Conservation (phyloP, 257 asterid species). For the Scutellaria baicalensis region DNA sequence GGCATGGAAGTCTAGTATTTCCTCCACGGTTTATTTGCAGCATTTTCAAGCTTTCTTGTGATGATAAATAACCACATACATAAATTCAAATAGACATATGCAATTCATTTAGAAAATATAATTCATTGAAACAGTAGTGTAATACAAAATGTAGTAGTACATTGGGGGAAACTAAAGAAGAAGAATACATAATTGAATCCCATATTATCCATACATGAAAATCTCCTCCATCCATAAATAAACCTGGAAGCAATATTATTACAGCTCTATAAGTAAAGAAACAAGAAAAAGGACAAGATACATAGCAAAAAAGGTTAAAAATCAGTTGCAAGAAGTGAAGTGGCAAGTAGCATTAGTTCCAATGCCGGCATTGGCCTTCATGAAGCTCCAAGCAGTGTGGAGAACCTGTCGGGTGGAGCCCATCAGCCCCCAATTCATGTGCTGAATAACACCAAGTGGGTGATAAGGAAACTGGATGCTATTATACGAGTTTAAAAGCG, state of each 20-base stretch:
- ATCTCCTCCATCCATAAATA: constrained; percentile 6
- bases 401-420: constrained; percentile 61
- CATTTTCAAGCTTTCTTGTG: too few species aligned
- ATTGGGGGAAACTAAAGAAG: too few species aligned
- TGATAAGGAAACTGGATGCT: constrained; percentile 61
- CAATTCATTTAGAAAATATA: too few species aligned
- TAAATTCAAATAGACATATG: too few species aligned
- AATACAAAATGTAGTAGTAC: too few species aligned
- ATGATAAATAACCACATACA: too few species aligned
- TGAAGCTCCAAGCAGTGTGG: constrained; percentile 59
- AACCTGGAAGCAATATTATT: neutral
- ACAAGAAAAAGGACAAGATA: constrained; percentile 1
- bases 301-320: neutral
- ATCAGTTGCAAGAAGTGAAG: constrained; percentile 62
- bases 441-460: constrained; percentile 46
- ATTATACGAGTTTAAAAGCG: constrained; percentile 80
- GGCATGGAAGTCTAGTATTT: too few species aligned
- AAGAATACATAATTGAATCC: too few species aligned
- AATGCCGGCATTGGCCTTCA: constrained; percentile 71
- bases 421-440: constrained; percentile 59
- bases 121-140: too few species aligned
- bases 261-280: neutral
- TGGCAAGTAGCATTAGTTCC: constrained; percentile 44
- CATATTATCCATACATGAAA: neutral
- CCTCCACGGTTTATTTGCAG: too few species aligned